Conservation (phyloP, 139 green algal genomes). For the Trebouxia sp. region DNA sequence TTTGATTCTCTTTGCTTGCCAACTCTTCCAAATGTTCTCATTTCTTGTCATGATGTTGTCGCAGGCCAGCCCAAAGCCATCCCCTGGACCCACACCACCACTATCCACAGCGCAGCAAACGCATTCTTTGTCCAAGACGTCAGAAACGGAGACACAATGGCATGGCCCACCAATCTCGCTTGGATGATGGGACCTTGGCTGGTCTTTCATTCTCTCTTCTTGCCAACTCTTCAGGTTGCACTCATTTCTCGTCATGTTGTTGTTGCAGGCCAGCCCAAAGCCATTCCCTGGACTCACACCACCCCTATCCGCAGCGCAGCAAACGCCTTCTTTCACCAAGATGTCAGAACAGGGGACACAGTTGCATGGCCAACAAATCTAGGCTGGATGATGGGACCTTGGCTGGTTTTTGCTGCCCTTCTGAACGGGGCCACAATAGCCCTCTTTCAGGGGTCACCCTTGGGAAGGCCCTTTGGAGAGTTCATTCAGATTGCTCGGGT, state of each 20-base stretch:
- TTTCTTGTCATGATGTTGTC: neutral
- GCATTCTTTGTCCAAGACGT: constrained; percentile 75
- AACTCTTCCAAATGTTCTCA: no score
- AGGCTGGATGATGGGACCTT: constrained; percentile 85
- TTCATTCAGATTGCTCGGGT: constrained; percentile 77
- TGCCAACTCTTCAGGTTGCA: no score
- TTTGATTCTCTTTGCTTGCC: no score
- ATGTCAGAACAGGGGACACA: constrained; percentile 64
- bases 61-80: constrained; percentile 91
- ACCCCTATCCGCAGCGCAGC: constrained; percentile 77
- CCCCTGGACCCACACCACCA: constrained; percentile 82
- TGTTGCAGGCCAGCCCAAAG: constrained; percentile 90
- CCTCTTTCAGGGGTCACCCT: constrained; percentile 79
- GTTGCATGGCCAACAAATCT: constrained; percentile 91
- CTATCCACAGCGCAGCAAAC: constrained; percentile 73
- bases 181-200: no score
- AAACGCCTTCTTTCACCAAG: constrained; percentile 78
- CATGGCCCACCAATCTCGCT: constrained; percentile 89
- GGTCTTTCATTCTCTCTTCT: no score
- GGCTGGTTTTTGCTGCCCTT: constrained; percentile 84
- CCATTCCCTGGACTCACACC: constrained; percentile 89
- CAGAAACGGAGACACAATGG: constrained; percentile 62
- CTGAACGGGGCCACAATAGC: constrained; percentile 85
- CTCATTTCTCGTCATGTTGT: neutral
- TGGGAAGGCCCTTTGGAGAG: constrained; percentile 70